phyloP scores from a whole-genome alignment of 148 eudicot species.

The Vaccinium myrtillus region DNA sequence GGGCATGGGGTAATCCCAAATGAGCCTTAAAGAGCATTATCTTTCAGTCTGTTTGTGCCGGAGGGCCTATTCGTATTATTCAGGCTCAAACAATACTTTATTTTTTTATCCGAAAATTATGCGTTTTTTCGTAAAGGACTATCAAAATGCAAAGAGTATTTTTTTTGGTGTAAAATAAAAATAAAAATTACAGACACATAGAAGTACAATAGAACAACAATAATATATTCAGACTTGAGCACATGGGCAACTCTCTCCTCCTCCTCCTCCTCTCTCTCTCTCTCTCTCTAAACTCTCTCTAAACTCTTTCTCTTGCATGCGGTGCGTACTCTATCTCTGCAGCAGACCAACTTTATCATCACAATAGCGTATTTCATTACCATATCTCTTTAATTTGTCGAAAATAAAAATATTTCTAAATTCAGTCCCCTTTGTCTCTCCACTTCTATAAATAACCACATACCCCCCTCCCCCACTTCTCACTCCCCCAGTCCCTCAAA shows the following conservation, averaged over 20 bases:
- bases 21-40: too few relatives aligned
- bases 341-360: slow-evolving; percentile 12
- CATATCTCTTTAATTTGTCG: background rate
- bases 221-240: background rate
- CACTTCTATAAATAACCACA: slow-evolving; percentile 13
- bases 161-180: too few relatives aligned
- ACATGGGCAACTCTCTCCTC: background rate
- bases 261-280: background rate
- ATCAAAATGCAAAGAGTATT: too few relatives aligned
- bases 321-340: slow-evolving; percentile 2
- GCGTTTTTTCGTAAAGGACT: too few relatives aligned
- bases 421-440: background rate
- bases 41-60: too few relatives aligned
- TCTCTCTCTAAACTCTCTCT: background rate
- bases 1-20: too few relatives aligned
- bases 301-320: slow-evolving; percentile 10
- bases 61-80: too few relatives aligned
- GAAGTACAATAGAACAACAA: too few relatives aligned
- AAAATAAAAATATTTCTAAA: too few relatives aligned
- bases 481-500: background rate
- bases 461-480: background rate
- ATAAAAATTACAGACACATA: too few relatives aligned
- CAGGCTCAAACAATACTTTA: too few relatives aligned
- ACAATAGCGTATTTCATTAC: background rate
- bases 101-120: too few relatives aligned